Evolutionary conservation across 768 basidiomycete species (phyloP), one percentile per base, ranked within the genome.

Genomic region (Leucogyrophana mollusca): DNA sequence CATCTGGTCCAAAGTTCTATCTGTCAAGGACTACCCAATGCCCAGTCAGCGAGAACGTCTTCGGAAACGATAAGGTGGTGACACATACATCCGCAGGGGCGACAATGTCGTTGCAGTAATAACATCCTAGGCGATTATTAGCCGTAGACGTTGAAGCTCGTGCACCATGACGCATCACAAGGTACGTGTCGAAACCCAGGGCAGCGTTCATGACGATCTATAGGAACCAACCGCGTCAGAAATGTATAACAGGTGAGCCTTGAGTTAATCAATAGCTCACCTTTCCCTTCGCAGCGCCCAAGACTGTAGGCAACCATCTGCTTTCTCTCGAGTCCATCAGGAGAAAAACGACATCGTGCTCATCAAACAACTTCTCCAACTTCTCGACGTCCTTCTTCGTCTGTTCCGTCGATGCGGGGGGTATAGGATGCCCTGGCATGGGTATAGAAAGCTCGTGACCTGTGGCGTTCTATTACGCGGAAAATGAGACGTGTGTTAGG

Each of bases 321-420:
- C 91, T 94, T 66, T 99, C 96, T 27, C 95, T 73, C n/a, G 94
- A 97, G 62, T 98, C 96, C 96, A 97, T 98, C 18, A 98, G 73
- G 24, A 97, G 72, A 65, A 94, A 98, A 3, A 97, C 75, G 0
- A 76, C 94, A 58, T 99, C 96, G 58, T 99, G 95, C 14, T 75
- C 72, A 23, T 88, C 84, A 46, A 98, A 76, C 13, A 98, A 77
- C 20, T 73, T 62, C 56, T 94, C 92, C 8, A 99, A 77, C 55
- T 73, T 71, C 24, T 68, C 67, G 1, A 97, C 82, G 52, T 92
- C 85, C n/a, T 73, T 72, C 58, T 79, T 76, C 0, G 79, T 73
- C 55, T 84, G 78, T 2, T 73, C 75, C 4, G 83, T 61, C 0
- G 74, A 76, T 0, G 70, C 67, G 1, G 74, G 72, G 3, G 91